Evolutionary conservation across 345 rosid genomes (phyloP), one percentile per base, ranked within the genome.

Genomic region (Passiflora organensis): DNA sequence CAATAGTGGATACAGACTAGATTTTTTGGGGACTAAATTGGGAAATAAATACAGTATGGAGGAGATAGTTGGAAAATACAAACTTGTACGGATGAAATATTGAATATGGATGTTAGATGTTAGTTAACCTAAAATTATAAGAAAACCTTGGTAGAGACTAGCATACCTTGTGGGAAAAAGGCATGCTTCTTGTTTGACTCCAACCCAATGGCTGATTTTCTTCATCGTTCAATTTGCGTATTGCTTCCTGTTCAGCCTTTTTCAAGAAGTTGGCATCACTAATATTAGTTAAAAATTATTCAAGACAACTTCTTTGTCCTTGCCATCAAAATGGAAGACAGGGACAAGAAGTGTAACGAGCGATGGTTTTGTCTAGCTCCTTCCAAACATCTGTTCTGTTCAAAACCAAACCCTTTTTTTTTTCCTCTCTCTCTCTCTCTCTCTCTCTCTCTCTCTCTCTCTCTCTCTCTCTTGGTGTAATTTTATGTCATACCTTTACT

Each of bases 181-280:
- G 69, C 95, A 86, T 86, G 37, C 60, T 68, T 64, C 85, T 81
- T 4, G 83, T 79, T 60, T 83, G 87, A 20, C 65, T 67, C 95
- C 87, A 81, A 58, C 70, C 73, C 56, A 83, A 52, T 4, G 72
- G 59, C 51, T 53, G 69, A 32, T 61, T 56, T 16, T 51, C 56
- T 20, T 76, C 72, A 5, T 60, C 70, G 18, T 79, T 77, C 39
- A 62, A 10, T 58, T 67, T 53, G 43, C 28, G 59, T 50, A 79
- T 70, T 36, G 60, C 71, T 61, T 64, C 66, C 49, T 86, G 94
- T 67, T 86, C 94, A 42, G 66, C 76, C 94, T 69, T 23, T 69
- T 53, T 48, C 54, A 67, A 48, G 22, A 28, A 22, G 19, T 6
- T 15, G 38, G 12, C 18, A n/a, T n/a, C n/a, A 43, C 55, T 43